phyloP scores from a whole-genome alignment of 257 asterid species.

The Parsonsia alboflavescens region DNA sequence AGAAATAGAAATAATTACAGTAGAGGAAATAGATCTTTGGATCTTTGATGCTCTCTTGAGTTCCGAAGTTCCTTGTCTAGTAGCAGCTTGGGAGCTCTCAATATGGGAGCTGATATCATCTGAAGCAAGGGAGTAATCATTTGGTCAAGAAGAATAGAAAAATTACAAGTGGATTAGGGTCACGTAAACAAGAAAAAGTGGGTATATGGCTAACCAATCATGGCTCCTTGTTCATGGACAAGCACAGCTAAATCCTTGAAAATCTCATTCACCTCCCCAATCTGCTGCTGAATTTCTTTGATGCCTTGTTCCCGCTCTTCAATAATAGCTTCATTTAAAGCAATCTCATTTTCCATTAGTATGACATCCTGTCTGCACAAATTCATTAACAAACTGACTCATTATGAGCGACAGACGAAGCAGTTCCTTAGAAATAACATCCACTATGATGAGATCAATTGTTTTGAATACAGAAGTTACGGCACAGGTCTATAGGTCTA shows the following conservation, averaged over 20 bases:
- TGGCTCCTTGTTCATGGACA: slow-evolving; percentile 49
- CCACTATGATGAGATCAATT: neutral
- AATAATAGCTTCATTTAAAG: slow-evolving; percentile 46
- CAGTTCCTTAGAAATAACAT: neutral
- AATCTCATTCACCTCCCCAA: slow-evolving; percentile 53
- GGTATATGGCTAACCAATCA: slow-evolving; percentile 35
- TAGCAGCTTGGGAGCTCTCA: slow-evolving; percentile 42
- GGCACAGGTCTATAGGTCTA: neutral
- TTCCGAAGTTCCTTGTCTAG: slow-evolving; percentile 39
- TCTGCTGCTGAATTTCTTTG: slow-evolving; percentile 46
- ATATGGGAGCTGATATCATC: slow-evolving; percentile 44
- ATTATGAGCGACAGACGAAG: neutral
- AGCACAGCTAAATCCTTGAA: slow-evolving; percentile 53
- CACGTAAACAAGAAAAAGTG: neutral
- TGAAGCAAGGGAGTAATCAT: slow-evolving; percentile 17
- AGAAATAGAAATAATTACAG: slow-evolving; percentile 22
- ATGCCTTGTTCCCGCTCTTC: slow-evolving; percentile 61
- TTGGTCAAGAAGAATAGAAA: neutral
- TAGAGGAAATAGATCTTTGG: slow-evolving; percentile 50
- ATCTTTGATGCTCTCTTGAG: slow-evolving; percentile 45
- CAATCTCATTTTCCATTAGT: slow-evolving; percentile 37
- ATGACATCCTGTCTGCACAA: slow-evolving; percentile 38
- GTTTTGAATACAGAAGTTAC: neutral
- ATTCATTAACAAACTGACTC: neutral
- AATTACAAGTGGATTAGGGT: neutral